Evolutionary conservation across 1,284 basidiomycete species (phyloP), one percentile per base, ranked within the genome.

Genomic region (Cutaneotrichosporon mucoides): DNA sequence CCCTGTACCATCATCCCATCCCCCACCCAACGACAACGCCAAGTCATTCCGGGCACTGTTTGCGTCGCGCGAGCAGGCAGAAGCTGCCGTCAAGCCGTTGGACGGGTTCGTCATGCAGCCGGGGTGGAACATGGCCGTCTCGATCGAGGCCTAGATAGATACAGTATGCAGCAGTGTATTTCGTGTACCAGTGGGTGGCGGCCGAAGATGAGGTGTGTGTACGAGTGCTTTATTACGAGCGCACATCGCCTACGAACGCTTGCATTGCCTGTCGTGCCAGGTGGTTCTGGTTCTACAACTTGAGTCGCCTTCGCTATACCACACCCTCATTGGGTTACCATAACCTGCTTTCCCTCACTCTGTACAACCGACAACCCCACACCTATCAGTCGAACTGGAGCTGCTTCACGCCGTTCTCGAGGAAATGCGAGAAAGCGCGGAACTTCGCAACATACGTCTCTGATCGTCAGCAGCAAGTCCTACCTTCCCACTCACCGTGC

Each of bases 61-160:
- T 56, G 68, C 64, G 7, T 53, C 61, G 6, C 45, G 56, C 38
- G 66, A 54, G 12, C 66, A 72, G 44, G 69, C 71, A 5, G 48
- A 66, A 44, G 61, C 64, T 3, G 72, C 71, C 0, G 58, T 67
- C 37, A 53, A 45, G 44, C 64, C 66, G 24, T 67, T 68, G n/a
- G 67, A 68, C 41, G 71, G 70, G 5, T 76, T 66, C 55, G 43
- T 72, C 53, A 76, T 76, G 74, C 69, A 72, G 63, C 71, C 73
- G 6, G 73, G 73, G 45, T 76, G 74, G 74, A 66, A 66, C 51
- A 76, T 76, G 74, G 65, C 62, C 36, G 68, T 75, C n/a, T 64
- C 64, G 43, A 38, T 73, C 49, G 53, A 63, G 58, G 41, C 41
- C 37, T 38, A n/a, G 43, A 45, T 51, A 50, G 44, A 38, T 38